Percentiles rank a stretch among this genome's conserved stretches.
Evolutionary conservation across 371 early-diverging fungal species (phyloP).

Genomic region (Choanephora cucurbitarum): DNA sequence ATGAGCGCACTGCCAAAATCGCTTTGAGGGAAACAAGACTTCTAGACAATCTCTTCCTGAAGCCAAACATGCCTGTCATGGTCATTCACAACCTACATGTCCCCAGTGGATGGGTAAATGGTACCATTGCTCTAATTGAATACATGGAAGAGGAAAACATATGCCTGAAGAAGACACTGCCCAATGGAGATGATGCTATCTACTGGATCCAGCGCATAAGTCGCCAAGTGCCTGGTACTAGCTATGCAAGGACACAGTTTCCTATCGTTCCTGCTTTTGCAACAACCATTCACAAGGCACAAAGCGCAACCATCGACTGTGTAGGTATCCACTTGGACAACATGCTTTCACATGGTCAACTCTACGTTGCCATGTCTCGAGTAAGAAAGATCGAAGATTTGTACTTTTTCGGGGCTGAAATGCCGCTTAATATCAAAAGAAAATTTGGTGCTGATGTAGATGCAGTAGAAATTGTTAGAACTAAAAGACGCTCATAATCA

Average conservation of each 20-base stretch:
- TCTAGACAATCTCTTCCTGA: not conserved
- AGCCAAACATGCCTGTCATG: slow-evolving; percentile 1
- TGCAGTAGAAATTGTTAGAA: not conserved
- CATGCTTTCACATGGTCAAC: slow-evolving; percentile 1
- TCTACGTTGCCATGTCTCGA: slow-evolving; percentile 8
- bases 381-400: slow-evolving; percentile 2
- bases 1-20: not conserved
- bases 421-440: not conserved
- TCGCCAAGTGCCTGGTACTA: slow-evolving; percentile 1
- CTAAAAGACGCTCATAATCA: not conserved
- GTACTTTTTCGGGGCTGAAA: slow-evolving; percentile 2
- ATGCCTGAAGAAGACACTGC: slow-evolving; percentile 1
- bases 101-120: slow-evolving; percentile 4
- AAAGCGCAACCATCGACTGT: slow-evolving; percentile 1
- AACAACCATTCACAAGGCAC: not conserved
- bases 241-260: slow-evolving; percentile 2
- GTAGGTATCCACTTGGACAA: not conserved
- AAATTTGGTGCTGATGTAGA: not conserved
- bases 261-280: not conserved
- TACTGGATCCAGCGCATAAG: slow-evolving; percentile 7
- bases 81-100: slow-evolving; percentile 5
- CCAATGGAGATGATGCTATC: not conserved
- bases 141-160: slow-evolving; percentile 9
- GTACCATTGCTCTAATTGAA: not conserved
- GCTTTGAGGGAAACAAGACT: slow-evolving; percentile 3